These are phyloP conservation scores for Colletotrichum trifolii DNA, from an alignment of 2,329 filamentous ascomycete genomes.

Conservation along the genomic window DNA sequence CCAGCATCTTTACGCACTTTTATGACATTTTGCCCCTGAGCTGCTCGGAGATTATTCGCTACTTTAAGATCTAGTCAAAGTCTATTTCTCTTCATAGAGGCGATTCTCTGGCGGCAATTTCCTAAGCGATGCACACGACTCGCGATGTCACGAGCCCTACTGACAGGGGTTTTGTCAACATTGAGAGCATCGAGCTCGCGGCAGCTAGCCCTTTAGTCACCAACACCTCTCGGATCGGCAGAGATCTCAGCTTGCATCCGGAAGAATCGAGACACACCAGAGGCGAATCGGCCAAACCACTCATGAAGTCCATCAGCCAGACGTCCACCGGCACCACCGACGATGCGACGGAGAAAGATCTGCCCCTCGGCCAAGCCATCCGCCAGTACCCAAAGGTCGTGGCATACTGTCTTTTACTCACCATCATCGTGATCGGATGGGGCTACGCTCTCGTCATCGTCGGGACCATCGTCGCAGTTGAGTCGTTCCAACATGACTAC, in stretches of 20 bases:
- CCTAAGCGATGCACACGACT: not conserved
- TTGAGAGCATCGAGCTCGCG: constrained; percentile 10
- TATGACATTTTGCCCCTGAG: no score
- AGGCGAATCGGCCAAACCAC: not conserved
- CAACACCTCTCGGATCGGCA: not conserved
- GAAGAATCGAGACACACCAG: not conserved
- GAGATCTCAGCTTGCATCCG: not conserved
- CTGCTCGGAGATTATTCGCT: no score
- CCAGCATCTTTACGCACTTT: no score
- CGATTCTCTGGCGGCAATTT: not conserved
- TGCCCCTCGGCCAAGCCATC: constrained; percentile 42
- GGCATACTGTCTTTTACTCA: constrained; percentile 42
- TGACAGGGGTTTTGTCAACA: not conserved
- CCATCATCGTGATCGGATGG: constrained; percentile 45
- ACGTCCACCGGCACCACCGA: not conserved
- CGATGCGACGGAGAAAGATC: constrained; percentile 26
- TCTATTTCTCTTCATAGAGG: not conserved
- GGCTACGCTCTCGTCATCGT: constrained; percentile 44
- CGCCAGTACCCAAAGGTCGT: constrained; percentile 43
- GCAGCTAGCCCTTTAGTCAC: not conserved
- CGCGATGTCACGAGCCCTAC: not conserved
- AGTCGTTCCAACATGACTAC: constrained; percentile 45
- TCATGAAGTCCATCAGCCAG: constrained; percentile 7
- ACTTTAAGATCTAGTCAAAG: no score
- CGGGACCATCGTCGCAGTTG: constrained; percentile 42